Percentiles rank a stretch among this genome's conserved stretches.
Evolutionary conservation across 768 basidiomycete genomes (phyloP).

Genomic region (Psilocybe subaeruginosa): DNA sequence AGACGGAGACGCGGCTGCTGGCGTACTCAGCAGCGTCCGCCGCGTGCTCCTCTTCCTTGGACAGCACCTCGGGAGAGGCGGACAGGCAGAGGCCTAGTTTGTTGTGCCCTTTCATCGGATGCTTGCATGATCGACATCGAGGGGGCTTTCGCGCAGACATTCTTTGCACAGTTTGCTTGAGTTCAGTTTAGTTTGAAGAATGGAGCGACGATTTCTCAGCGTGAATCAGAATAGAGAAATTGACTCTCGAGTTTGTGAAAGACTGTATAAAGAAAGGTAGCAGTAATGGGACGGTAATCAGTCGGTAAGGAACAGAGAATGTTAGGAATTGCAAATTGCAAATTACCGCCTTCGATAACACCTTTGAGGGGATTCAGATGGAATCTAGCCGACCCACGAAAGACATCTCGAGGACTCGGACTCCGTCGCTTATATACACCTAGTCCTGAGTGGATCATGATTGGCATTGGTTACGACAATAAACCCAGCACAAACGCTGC

Average conservation of each 20-base stretch:
- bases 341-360: conserved; percentile 1
- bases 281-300: neutral
- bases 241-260: neutral
- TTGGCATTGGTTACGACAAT: neutral
- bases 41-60: neutral
- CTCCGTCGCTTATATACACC: neutral
- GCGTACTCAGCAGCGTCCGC: neutral
- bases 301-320: conserved; percentile 3
- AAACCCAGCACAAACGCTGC: neutral
- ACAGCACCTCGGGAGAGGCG: neutral
- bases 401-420: neutral
- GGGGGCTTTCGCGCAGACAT: neutral
- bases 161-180: neutral
- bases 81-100: neutral
- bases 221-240: neutral
- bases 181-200: neutral
- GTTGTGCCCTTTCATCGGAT: conserved; percentile 3
- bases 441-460: neutral
- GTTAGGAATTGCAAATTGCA: conserved; percentile 1
- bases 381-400: neutral
- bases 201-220: neutral
- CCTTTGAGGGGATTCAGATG: neutral
- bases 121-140: conserved; percentile 3
- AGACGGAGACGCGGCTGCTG: neutral
- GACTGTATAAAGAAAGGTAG: neutral